Evolutionary conservation across 331 rosid genomes (phyloP).

Genomic region (Prunus yedoensis): DNA sequence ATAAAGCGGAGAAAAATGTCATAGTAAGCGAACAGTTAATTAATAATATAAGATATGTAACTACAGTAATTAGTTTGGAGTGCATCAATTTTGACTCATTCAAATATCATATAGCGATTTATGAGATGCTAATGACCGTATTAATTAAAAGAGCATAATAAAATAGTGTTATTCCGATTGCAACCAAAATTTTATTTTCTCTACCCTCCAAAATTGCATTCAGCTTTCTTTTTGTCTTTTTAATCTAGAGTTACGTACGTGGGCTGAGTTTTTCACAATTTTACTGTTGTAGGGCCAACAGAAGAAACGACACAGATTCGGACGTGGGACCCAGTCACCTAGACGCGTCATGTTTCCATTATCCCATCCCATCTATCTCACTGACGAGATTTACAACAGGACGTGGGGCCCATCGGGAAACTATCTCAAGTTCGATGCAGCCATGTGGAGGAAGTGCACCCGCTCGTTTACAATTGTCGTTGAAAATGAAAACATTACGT

Average conservation of each 20-base stretch:
- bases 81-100: no score
- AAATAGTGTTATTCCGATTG: no score
- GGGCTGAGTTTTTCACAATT: neutral
- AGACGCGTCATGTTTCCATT: neutral
- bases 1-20: no score
- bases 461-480: neutral
- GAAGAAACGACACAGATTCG: constrained; percentile 29
- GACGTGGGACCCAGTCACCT: neutral
- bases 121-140: no score
- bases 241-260: neutral
- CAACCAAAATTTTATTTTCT: no score
- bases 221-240: no score
- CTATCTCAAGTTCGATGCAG: neutral
- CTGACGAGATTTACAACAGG: neutral
- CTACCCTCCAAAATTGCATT: neutral
- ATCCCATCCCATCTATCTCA: neutral
- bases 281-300: neutral
- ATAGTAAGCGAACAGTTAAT: no score
- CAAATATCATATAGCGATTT: no score
- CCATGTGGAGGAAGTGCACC: neutral
- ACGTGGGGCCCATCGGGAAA: neutral
- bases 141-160: no score
- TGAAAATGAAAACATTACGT: neutral
- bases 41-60: no score
- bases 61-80: no score